These are phyloP conservation scores for Trypanosoma conorhini DNA, from an alignment of 208 protist genomes.

Conservation along the genomic window DNA sequence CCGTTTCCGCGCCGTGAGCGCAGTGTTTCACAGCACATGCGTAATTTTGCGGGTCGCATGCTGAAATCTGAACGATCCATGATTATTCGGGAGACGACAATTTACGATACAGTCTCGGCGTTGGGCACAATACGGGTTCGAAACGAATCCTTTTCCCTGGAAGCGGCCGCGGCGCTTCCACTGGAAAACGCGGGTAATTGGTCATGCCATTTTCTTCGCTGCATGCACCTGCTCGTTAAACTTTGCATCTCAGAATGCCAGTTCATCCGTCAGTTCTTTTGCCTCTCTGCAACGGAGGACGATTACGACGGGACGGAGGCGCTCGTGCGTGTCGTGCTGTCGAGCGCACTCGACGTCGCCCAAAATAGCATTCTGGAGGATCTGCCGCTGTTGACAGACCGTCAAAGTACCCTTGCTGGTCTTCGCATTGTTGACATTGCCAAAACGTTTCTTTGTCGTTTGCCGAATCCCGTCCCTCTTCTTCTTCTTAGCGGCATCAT, in stretches of 20 bases:
- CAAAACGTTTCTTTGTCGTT: constrained; percentile 80
- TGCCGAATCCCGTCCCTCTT: constrained; percentile 77
- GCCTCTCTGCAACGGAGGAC: constrained; percentile 31
- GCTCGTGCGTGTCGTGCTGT: constrained; percentile 60
- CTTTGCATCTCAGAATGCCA: constrained; percentile 63
- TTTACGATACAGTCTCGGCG: constrained; percentile 56
- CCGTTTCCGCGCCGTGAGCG: constrained; percentile 57
- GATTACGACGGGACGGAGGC: constrained; percentile 57
- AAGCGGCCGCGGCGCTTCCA: constrained; percentile 27
- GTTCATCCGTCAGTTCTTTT: constrained; percentile 87
- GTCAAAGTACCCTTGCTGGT: constrained; percentile 55
- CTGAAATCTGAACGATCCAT: constrained; percentile 30
- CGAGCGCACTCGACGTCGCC: constrained; percentile 35
- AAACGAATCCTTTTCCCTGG: constrained; percentile 47
- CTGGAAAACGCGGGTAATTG: constrained; percentile 65
- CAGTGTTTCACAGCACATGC: constrained; percentile 78
- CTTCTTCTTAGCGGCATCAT: constrained; percentile 77
- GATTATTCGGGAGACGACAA: constrained; percentile 46
- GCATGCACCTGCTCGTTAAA: constrained; percentile 57
- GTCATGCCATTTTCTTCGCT: constrained; percentile 59
- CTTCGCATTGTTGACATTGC: constrained; percentile 69
- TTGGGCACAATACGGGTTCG: constrained; percentile 48
- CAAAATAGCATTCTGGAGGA: constrained; percentile 44
- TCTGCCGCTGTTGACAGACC: constrained; percentile 51
- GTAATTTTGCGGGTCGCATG: constrained; percentile 30